A percentile compares a stretch with the other conserved stretches of the same genome.
These are phyloP conservation scores for Letharia columbiana DNA, from an alignment of 495 filamentous ascomycete genomes.

Conservation along the genomic window DNA sequence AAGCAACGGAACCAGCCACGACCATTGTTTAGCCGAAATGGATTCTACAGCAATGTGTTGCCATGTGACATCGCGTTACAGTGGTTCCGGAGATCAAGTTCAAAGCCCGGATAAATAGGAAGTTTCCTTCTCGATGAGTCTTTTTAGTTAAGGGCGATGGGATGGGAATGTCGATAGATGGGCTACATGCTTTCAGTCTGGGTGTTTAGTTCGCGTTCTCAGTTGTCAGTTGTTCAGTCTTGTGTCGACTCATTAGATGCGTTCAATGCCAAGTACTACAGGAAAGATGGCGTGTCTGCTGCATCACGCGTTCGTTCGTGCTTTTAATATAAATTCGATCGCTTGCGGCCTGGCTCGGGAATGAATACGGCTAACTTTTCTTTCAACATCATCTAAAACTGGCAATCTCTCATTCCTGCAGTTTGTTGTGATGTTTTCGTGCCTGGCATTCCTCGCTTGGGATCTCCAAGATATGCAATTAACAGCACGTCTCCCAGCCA, in stretches of 20 bases:
- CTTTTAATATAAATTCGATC: neutral
- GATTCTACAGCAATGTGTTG: slow-evolving; percentile 51
- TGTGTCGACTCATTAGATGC: neutral
- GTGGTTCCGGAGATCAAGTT: slow-evolving; percentile 50
- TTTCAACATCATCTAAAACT: neutral
- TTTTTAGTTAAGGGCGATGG: slow-evolving; percentile 59
- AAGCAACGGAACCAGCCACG: slow-evolving; percentile 56
- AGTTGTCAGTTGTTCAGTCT: too few relatives aligned
- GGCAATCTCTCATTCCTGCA: slow-evolving; percentile 17
- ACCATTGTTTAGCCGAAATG: slow-evolving; percentile 47
- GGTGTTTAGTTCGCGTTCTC: neutral
- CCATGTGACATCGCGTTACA: slow-evolving; percentile 43
- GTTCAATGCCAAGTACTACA: neutral
- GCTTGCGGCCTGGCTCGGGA: slow-evolving; percentile 9
- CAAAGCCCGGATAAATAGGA: slow-evolving; percentile 51
- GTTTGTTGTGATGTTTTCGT: slow-evolving; percentile 26
- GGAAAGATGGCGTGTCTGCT: neutral
- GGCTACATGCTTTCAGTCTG: slow-evolving; percentile 41
- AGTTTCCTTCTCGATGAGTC: slow-evolving; percentile 54
- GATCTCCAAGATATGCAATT: slow-evolving; percentile 22
- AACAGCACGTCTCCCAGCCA: slow-evolving; percentile 22
- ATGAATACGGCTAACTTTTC: slow-evolving; percentile 1
- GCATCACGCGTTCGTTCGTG: slow-evolving; percentile 3
- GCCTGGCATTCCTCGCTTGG: slow-evolving; percentile 25
- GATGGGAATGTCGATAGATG: slow-evolving; percentile 58